Conservation (phyloP, 2,329 filamentous ascomycete species). For the Aspergillus sp. region DNA sequence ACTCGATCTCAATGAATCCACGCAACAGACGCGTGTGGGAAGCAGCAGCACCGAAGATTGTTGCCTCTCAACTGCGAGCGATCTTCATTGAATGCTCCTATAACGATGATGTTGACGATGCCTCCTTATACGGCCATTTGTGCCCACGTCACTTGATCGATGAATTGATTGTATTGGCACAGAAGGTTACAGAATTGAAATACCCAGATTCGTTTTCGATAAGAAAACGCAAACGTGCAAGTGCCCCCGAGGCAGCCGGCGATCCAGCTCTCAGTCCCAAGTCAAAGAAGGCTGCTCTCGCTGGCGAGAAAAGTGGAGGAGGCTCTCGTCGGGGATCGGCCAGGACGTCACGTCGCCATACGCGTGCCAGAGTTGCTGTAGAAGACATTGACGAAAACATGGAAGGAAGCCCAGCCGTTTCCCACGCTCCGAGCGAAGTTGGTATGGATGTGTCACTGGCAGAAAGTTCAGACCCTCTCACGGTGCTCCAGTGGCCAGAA, state of each 20-base stretch:
- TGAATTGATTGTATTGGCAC: slow-evolving; percentile 72
- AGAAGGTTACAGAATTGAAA: slow-evolving; percentile 63
- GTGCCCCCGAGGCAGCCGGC: slow-evolving; percentile 15
- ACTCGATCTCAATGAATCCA: slow-evolving; percentile 77
- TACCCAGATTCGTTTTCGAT: slow-evolving; percentile 32
- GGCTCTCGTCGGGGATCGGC: slow-evolving; percentile 1
- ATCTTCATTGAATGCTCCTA: slow-evolving; percentile 98
- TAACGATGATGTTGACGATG: slow-evolving; percentile 74
- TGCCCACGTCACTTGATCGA: slow-evolving; percentile 79
- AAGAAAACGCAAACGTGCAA: slow-evolving; percentile 46
- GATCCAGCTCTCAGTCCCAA: slow-evolving; percentile 30
- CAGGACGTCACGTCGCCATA: slow-evolving; percentile 8
- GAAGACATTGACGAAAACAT: neutral
- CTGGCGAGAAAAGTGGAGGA: slow-evolving; percentile 1
- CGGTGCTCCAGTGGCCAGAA: slow-evolving; percentile 1
- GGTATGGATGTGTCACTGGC: slow-evolving; percentile 7
- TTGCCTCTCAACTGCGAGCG: slow-evolving; percentile 67
- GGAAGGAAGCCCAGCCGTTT: neutral
- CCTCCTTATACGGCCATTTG: slow-evolving; percentile 83
- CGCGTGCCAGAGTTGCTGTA: neutral
- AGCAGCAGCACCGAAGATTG: slow-evolving; percentile 84
- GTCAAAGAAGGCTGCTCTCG: slow-evolving; percentile 20
- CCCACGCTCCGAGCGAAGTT: slow-evolving; percentile 8
- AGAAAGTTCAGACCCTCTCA: slow-evolving; percentile 20
- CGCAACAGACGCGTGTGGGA: slow-evolving; percentile 83